Percentiles rank a stretch among this genome's conserved stretches.
Conservation (phyloP, 257 asterid genomes). For the Plantago elongata region DNA sequence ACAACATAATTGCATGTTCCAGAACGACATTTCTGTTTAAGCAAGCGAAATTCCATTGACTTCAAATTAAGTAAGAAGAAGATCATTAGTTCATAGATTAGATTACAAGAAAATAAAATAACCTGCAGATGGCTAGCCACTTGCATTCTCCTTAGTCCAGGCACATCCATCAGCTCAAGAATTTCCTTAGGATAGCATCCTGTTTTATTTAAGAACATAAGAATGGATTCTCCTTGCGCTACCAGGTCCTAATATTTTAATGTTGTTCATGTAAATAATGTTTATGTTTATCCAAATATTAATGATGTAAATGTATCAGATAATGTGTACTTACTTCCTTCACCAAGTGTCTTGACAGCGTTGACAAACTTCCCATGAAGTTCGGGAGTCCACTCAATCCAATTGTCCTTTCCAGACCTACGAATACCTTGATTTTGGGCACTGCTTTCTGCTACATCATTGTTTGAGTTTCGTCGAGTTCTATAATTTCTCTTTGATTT, state of each 20-base stretch:
- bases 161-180: slow-evolving; percentile 33
- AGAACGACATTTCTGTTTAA: slow-evolving; percentile 23
- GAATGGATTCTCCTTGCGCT: too few species aligned
- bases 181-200: slow-evolving; percentile 34
- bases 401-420: not conserved
- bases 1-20: slow-evolving; percentile 17
- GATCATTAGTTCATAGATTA: not conserved
- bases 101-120: not conserved
- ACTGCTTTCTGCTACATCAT: not conserved
- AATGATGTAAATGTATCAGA: too few species aligned
- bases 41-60: too few species aligned
- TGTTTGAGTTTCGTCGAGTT: not conserved
- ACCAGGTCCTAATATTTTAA: too few species aligned
- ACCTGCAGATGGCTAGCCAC: slow-evolving; percentile 46
- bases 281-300: too few species aligned
- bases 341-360: not conserved
- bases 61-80: not conserved
- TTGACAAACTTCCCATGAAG: not conserved
- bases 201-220: not conserved
- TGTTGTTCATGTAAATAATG: too few species aligned
- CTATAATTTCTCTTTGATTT: not conserved
- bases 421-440: not conserved
- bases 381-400: slow-evolving; percentile 1
- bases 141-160: slow-evolving; percentile 36
- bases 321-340: not conserved